Evolutionary conservation across 176 grass and related monocot genomes (phyloP), one percentile per base, ranked within the genome.

Genomic region (Carex scoparia): DNA sequence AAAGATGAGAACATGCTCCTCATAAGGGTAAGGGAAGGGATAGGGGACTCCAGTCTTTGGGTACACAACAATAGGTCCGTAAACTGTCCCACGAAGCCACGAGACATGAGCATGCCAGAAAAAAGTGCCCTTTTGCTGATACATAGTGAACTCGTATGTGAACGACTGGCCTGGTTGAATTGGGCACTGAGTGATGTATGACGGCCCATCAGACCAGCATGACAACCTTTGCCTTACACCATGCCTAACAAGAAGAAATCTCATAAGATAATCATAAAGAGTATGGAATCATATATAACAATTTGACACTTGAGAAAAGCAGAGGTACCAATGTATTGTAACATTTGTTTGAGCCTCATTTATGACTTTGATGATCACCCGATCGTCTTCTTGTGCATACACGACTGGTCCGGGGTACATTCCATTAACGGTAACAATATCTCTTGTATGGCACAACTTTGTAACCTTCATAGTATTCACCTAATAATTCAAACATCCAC

Each of bases 1-100:
- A 7, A 94, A 80, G 56, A 90, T 54, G 32, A 94, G 11, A 0
- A 82, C 84, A 12, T 81, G 44, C 38, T 92, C 86, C 15, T 90
- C 75, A 86, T 93, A 63, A 1, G 91, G 91, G 51, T 81, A 79
- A 10, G 69, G 19, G 78, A 89, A 90, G 2, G 86, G 93, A 57
- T 80, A 89, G 10, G 73, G 5, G 1, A 62, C 66, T 61, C 86
- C 79, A n/a, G 2, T 55, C 15, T 84, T 92, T 65, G 94, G 94
- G 78, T 90, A 85, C 83, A 90, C 51, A 85, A 97, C 79, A 33
- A 97, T 90, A 79, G 92, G 90, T 44, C 91, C 94, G 27, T 89
- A 86, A 15, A 97, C 62, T 7, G 94, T 97, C 61, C 81, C 80
- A 12, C 90, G 86, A 75, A 92, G 44, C 84, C 88, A 92, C 3